Evolutionary conservation across 2,329 filamentous ascomycete species (phyloP), one percentile per base, ranked within the genome.

Genomic region (Trichoderma harzianum): DNA sequence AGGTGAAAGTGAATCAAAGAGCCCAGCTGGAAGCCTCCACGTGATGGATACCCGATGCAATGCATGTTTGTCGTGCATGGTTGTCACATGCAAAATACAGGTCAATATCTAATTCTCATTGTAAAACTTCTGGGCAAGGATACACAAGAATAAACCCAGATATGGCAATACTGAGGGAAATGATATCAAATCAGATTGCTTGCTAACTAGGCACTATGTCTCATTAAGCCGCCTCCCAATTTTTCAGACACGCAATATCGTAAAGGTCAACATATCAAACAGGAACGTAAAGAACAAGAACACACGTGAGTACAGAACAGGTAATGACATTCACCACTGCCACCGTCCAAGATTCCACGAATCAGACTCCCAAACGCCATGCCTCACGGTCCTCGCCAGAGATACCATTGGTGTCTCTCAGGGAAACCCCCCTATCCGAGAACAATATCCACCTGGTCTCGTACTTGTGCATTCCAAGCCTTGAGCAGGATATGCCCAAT

Each of bases 201-300:
- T 53, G 47, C 47, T 53, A 53, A 24, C 28, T 58, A 43, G 39
- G 39, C n/a, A n/a, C 39, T n/a, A n/a, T 43, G 91, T 3, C 34
- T 32, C 53, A 32, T n/a, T 6, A 21, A 34, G 18, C 12, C 18
- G 6, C 36, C 7, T 51, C 11, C 39, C 21, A 32, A 53, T 26
- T 7, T 43, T 18, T 78, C 94, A 91, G 79, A 93, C 90, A 80
- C 93, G 93, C 83, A 94, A 94, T 93, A 74, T 90, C 88, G 0
- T 87, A 88, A 62, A 88, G 55, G 24, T 36, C 7, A 58, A 43
- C 8, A 58, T 39, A 30, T 58, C 24, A 5, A 43, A n/a, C 43
- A 55, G 24, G 47, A 30, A 32, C 24, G 26, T 12, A 21, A n/a
- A 28, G 1, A 32, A 30, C 11, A 58, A 21, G 24, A 30, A 43